Evolutionary conservation across 2,329 filamentous ascomycete species (phyloP).

Genomic region (Penicillium sp.): DNA sequence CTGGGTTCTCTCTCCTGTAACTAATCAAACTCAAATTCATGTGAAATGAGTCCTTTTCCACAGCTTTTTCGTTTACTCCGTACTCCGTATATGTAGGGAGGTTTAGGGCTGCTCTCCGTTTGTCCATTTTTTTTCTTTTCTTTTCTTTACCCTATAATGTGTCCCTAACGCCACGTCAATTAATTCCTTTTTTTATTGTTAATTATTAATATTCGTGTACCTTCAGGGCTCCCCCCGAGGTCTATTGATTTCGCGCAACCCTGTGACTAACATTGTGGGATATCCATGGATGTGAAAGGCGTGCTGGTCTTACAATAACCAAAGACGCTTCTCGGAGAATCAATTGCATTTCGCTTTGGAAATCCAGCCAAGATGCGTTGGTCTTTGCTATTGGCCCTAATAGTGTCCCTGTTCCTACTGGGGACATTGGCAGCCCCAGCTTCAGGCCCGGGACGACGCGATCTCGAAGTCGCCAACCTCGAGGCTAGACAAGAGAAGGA

Average conservation of each 20-base stretch:
- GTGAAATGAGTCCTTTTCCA: background rate
- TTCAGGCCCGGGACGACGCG: slow-evolving; percentile 2
- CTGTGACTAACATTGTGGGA: background rate
- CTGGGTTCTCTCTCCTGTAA: background rate
- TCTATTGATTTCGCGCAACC: background rate
- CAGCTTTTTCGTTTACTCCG: slow-evolving; percentile 1
- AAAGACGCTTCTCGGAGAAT: background rate
- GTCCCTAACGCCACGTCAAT: slow-evolving; percentile 7
- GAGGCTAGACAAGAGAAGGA: background rate
- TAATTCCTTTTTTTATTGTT: background rate
- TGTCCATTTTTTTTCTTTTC: background rate
- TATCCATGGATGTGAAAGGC: background rate
- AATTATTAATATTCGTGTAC: background rate
- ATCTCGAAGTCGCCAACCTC: slow-evolving; percentile 4
- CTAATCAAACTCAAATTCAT: slow-evolving; percentile 18
- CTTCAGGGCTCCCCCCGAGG: background rate
- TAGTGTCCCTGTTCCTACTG: slow-evolving; percentile 15
- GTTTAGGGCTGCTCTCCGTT: slow-evolving; percentile 7
- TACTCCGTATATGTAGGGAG: slow-evolving; percentile 16
- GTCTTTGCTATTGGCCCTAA: slow-evolving; percentile 8
- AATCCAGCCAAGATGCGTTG: slow-evolving; percentile 21
- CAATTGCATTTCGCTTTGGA: background rate
- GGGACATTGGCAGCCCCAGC: slow-evolving; percentile 20
- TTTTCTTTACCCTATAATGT: slow-evolving; percentile 6
- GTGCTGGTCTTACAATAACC: background rate